These are phyloP conservation scores for Paraconiothyrium brasiliense DNA, from an alignment of 2,329 filamentous ascomycete species.

Conservation along the genomic window DNA sequence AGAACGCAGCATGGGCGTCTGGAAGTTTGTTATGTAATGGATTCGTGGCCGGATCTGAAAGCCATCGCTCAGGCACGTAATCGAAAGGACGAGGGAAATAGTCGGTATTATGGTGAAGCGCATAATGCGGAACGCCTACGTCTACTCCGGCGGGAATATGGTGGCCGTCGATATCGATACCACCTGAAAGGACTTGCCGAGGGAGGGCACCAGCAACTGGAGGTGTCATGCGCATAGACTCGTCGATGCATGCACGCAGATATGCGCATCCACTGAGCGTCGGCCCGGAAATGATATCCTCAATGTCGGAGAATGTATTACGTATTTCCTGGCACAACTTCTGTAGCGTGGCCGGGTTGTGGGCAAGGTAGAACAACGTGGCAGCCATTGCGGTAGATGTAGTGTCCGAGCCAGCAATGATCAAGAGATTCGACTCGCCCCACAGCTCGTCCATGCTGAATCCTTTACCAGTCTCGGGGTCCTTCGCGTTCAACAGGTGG, in stretches of 20 bases:
- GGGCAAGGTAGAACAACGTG: conserved; percentile 56
- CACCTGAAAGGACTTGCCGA: conserved; percentile 49
- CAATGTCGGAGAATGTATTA: conserved; percentile 44
- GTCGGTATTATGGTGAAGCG: conserved; percentile 50
- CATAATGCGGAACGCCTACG: conserved; percentile 50
- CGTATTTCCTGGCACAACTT: conserved; percentile 47
- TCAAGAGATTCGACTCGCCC: conserved; percentile 60
- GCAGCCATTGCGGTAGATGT: conserved; percentile 54
- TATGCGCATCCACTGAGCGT: conserved; percentile 45
- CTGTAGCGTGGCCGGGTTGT: conserved; percentile 48
- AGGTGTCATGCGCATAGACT: conserved; percentile 53
- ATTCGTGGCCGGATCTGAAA: conserved; percentile 41
- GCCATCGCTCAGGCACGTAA: conserved; percentile 51
- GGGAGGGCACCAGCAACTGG: conserved; percentile 51
- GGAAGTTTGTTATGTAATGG: conserved; percentile 39
- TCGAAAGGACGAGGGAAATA: conserved; percentile 51
- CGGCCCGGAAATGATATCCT: conserved; percentile 50
- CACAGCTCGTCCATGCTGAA: conserved; percentile 58
- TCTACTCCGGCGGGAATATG: conserved; percentile 48
- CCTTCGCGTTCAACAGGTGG: conserved; percentile 58
- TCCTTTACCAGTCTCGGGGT: conserved; percentile 56
- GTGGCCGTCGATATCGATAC: conserved; percentile 48
- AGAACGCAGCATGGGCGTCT: conserved; percentile 73
- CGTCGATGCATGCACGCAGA: conserved; percentile 52
- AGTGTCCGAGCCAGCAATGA: conserved; percentile 60